These are phyloP conservation scores for Clarireedia sp. DNA, from an alignment of 2,329 filamentous ascomycete species.

Conservation along the genomic window DNA sequence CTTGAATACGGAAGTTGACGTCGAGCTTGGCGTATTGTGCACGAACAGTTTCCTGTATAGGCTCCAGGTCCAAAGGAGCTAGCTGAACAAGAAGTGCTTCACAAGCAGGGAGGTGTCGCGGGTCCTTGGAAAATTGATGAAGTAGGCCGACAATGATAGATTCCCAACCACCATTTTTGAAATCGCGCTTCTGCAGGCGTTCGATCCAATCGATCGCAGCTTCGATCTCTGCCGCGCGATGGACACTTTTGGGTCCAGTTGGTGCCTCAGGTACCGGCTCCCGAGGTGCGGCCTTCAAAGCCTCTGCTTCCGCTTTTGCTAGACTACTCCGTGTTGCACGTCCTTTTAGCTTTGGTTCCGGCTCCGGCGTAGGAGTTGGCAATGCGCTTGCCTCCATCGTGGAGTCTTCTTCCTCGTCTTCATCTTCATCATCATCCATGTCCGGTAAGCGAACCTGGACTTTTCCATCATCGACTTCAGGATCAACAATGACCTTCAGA, in stretches of 20 bases:
- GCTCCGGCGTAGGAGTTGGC: slow-evolving; percentile 58
- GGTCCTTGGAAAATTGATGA: slow-evolving; percentile 72
- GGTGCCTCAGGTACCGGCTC: slow-evolving; percentile 34
- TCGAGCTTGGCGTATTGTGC: slow-evolving; percentile 68
- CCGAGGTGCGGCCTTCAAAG: slow-evolving; percentile 44
- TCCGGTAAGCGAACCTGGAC: slow-evolving; percentile 73
- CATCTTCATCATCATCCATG: slow-evolving; percentile 41
- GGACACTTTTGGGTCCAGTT: slow-evolving; percentile 41
- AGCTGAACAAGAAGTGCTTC: slow-evolving; percentile 73
- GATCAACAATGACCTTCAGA: slow-evolving; percentile 75
- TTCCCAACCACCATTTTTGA: slow-evolving; percentile 85
- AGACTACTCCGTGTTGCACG: slow-evolving; percentile 81
- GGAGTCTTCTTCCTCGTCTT: slow-evolving; percentile 62
- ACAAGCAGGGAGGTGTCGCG: slow-evolving; percentile 61
- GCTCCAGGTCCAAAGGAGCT: slow-evolving; percentile 69
- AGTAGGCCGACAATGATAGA: slow-evolving; percentile 80
- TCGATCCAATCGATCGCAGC: slow-evolving; percentile 75
- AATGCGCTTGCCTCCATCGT: slow-evolving; percentile 45
- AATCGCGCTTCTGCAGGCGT: slow-evolving; percentile 72
- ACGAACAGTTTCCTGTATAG: slow-evolving; percentile 65
- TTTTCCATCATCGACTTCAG: slow-evolving; percentile 67
- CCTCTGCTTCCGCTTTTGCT: slow-evolving; percentile 70
- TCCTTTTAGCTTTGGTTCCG: slow-evolving; percentile 56
- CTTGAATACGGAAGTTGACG: slow-evolving; percentile 72
- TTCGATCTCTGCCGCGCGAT: slow-evolving; percentile 71